phyloP scores from a whole-genome alignment of 73 alveolate species.

The Paramecium octaurelia region DNA sequence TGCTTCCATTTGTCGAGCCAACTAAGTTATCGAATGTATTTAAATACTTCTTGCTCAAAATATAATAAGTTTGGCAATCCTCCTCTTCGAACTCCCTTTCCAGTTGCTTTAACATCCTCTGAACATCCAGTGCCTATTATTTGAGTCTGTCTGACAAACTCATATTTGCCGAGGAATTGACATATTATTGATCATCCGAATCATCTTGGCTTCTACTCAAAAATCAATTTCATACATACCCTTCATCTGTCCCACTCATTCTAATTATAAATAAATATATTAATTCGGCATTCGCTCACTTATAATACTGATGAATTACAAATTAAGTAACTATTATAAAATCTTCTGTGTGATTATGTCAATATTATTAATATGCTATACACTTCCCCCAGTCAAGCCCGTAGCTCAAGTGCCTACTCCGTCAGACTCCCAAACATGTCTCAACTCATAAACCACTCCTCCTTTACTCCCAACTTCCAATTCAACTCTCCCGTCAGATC shows the following conservation, averaged over 20 bases:
- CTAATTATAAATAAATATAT: background rate
- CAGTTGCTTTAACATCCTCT: background rate
- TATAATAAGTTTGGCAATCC: background rate
- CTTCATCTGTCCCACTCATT: background rate
- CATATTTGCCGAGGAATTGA: background rate
- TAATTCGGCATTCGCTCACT: background rate
- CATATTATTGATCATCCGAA: background rate
- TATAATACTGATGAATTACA: background rate
- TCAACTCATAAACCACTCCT: background rate
- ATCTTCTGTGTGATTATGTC: background rate
- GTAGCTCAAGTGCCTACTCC: background rate
- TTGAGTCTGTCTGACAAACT: background rate
- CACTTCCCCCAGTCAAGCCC: background rate
- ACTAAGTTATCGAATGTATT: background rate
- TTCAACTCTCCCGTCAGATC: background rate
- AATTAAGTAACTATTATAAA: background rate
- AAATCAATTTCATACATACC: background rate
- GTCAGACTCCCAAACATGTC: background rate
- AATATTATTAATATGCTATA: background rate
- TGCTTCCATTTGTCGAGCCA: background rate
- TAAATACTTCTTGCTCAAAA: constrained; percentile 25
- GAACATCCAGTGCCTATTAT: background rate
- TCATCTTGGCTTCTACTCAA: background rate
- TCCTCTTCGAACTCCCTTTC: background rate
- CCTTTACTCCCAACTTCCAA: constrained; percentile 1